A percentile compares a stretch with the other conserved stretches of the same genome.
These are phyloP conservation scores for Puccinia triticina DNA, from an alignment of 1,284 basidiomycete species.

Conservation along the genomic window DNA sequence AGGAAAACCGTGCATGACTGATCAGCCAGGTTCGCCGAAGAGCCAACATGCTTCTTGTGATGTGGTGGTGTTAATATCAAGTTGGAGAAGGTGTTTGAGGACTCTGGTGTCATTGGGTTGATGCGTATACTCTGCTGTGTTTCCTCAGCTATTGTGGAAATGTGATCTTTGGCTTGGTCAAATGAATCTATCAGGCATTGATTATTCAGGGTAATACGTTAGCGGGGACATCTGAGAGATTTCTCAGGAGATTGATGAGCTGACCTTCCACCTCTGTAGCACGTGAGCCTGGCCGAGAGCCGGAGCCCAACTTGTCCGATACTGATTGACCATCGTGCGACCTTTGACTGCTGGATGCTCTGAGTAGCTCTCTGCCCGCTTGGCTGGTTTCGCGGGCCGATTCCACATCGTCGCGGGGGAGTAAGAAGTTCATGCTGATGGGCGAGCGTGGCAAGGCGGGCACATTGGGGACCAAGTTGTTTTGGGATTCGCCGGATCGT, in stretches of 20 bases:
- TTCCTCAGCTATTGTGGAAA: slow-evolving; percentile 34
- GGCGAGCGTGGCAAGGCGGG: slow-evolving; percentile 42
- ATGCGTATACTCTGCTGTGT: slow-evolving; percentile 33
- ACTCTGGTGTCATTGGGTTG: slow-evolving; percentile 56
- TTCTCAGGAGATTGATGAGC: background rate
- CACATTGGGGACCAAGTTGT: slow-evolving; percentile 25
- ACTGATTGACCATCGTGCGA: slow-evolving; percentile 23
- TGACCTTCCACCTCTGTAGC: slow-evolving; percentile 1
- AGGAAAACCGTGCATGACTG: slow-evolving; percentile 69
- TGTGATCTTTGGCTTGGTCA: background rate
- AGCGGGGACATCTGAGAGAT: background rate
- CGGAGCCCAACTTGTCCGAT: background rate
- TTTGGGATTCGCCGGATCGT: slow-evolving; percentile 19
- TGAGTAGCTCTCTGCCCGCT: slow-evolving; percentile 33
- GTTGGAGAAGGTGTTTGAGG: slow-evolving; percentile 28
- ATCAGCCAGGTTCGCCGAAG: slow-evolving; percentile 62
- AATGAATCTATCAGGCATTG: background rate
- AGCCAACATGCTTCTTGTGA: background rate
- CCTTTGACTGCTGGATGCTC: slow-evolving; percentile 14
- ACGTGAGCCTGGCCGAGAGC: background rate
- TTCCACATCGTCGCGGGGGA: slow-evolving; percentile 38
- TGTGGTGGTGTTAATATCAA: slow-evolving; percentile 35
- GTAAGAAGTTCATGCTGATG: slow-evolving; percentile 29
- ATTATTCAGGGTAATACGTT: background rate
- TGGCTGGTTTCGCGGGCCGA: slow-evolving; percentile 7